Evolutionary conservation across 352 stramenopile genomes (phyloP), one percentile per base, ranked within the genome.

Genomic region (Peronospora belbahrii): DNA sequence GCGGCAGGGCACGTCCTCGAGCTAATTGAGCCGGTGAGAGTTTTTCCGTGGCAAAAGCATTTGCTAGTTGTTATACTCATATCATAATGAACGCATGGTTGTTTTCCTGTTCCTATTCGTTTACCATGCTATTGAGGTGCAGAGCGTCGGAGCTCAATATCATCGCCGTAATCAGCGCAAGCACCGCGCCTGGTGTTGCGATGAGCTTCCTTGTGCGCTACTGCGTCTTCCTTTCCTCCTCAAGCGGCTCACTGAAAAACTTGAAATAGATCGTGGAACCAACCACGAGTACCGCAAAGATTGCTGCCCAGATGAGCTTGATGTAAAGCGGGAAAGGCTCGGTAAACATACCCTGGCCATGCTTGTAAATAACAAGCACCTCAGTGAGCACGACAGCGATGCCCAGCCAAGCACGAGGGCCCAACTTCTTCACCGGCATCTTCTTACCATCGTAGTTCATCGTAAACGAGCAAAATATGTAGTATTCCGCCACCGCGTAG

Each of bases 401-500:
- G 10, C 82, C 82, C 10, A 93, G 67, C 82, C 82, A 93, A 4
- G 82, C 82, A 14, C 79, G 78, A 19, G 82, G 82, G 0, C 82
- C 82, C 22, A 93, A 56, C 52, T 93, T 93, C 63, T 80, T 84
- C 22, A 89, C 76, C 0, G 74, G 74, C 40, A 69, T 61, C n/a
- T 77, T 65, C 25, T 66, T 60, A 27, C 60, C 59, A 40, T 63
- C 67, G 10, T 76, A 70, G 47, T 78, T 77, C 56, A 86, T 74
- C 20, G 82, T 91, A 52, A 94, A 91, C 9, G 83, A 84, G 46
- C 75, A 89, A 54, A 93, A 95, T 35, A 92, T 85, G 63, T 95
- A 95, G 56, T 88, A 95, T 59, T 95, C 83, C 4, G 83, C 83
- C 25, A 91, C 78, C 2, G 83, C 83, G 38, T 91, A 92, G 55